A percentile compares a stretch with the other conserved stretches of the same genome.
phyloP scores from a whole-genome alignment of 345 rosid genomes.

The Rhodomyrtus tomentosa region DNA sequence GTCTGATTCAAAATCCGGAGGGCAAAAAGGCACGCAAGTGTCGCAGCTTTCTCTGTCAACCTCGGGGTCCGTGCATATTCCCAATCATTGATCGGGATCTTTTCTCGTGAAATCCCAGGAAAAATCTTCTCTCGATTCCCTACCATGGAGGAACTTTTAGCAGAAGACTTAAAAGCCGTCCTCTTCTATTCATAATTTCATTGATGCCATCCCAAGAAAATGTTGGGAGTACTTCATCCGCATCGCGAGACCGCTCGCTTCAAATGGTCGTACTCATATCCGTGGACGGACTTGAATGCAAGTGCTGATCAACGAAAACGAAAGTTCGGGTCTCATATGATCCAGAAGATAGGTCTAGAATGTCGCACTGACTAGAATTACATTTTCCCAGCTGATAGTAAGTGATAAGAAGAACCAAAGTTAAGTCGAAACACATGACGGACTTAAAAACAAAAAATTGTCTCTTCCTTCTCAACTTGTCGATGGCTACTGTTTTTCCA shows the following conservation, averaged over 20 bases:
- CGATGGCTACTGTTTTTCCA: too few relatives aligned
- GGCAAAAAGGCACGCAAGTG: background rate
- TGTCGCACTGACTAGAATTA: background rate
- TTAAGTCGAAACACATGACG: too few relatives aligned
- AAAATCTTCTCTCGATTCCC: background rate
- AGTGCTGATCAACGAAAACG: too few relatives aligned
- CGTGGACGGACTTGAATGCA: too few relatives aligned
- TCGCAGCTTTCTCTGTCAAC: background rate
- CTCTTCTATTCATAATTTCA: background rate
- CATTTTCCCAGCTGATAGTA: too few relatives aligned
- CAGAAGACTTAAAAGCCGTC: background rate
- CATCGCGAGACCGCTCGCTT: too few relatives aligned
- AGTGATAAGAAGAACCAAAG: too few relatives aligned
- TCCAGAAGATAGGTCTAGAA: background rate
- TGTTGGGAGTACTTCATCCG: background rate
- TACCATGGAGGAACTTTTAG: background rate
- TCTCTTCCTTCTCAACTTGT: too few relatives aligned
- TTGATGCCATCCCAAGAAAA: background rate
- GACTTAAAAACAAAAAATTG: too few relatives aligned
- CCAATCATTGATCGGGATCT: background rate
- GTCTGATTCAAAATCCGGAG: too few relatives aligned
- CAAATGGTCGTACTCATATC: too few relatives aligned
- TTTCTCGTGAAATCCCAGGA: background rate
- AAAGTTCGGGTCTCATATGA: too few relatives aligned
- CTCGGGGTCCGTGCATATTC: background rate